Conservation (phyloP, 805 yeast species). For the Wilhelminamyces savonicus region DNA sequence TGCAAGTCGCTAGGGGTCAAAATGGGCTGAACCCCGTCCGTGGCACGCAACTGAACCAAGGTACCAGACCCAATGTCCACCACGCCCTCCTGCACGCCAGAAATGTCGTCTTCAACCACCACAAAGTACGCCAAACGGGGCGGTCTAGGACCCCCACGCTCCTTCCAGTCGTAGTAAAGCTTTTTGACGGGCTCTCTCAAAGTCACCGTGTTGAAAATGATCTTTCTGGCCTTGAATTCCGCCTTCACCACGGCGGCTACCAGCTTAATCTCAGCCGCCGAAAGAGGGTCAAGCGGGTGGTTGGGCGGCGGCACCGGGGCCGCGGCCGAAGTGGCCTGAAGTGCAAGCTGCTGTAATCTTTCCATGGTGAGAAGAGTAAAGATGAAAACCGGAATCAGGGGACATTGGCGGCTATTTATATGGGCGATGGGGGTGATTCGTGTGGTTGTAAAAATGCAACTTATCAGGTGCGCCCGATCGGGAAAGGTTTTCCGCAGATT, state of each 20-base stretch:
- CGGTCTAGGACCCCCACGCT: slow-evolving; percentile 52
- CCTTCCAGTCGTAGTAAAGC: slow-evolving; percentile 61
- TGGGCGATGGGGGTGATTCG: not conserved
- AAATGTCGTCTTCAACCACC: slow-evolving; percentile 48
- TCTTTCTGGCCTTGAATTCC: slow-evolving; percentile 37
- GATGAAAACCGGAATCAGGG: not conserved
- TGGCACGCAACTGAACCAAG: slow-evolving; percentile 41
- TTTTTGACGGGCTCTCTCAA: slow-evolving; percentile 65
- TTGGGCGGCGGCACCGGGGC: slow-evolving; percentile 50
- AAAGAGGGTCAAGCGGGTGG: slow-evolving; percentile 70
- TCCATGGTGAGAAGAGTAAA: slow-evolving; percentile 36
- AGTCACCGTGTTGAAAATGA: slow-evolving; percentile 64
- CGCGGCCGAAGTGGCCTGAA: slow-evolving; percentile 52
- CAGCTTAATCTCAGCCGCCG: slow-evolving; percentile 54
- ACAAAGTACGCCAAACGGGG: slow-evolving; percentile 66
- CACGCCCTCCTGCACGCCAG: slow-evolving; percentile 67
- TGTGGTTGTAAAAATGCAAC: not conserved
- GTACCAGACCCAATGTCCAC: slow-evolving; percentile 48
- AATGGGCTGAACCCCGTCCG: slow-evolving; percentile 67
- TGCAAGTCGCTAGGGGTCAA: slow-evolving; percentile 64
- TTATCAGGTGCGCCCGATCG: slow-evolving; percentile 1
- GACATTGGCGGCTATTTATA: not conserved
- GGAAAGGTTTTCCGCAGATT: not conserved
- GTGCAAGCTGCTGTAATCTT: slow-evolving; percentile 58
- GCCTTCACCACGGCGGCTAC: slow-evolving; percentile 48